Evolutionary conservation across 2,329 filamentous ascomycete genomes (phyloP).

Genomic region (Neofusicoccum sp.): DNA sequence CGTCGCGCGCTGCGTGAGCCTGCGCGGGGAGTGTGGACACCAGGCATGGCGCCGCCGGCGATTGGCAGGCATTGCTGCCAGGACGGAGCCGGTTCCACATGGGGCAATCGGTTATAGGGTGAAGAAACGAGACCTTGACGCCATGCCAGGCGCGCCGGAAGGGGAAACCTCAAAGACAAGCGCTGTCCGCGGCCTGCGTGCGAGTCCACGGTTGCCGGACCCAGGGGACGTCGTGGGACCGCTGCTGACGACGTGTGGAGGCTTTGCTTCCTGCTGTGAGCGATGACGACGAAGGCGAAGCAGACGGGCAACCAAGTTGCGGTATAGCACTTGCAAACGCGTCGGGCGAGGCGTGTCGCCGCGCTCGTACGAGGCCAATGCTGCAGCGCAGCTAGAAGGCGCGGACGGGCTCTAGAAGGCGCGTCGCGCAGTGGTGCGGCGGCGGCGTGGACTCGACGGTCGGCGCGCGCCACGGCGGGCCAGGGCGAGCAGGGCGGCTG

Average conservation of each 20-base stretch:
- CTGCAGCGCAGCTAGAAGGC: background rate
- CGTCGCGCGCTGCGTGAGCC: background rate
- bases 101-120: background rate
- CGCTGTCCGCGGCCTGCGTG: background rate
- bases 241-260: conserved; percentile 6
- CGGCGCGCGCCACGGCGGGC: conserved; percentile 1
- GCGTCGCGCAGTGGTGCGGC: background rate
- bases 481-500: background rate
- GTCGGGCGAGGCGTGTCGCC: background rate
- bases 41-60: background rate
- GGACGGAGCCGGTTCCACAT: background rate
- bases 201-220: background rate
- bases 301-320: background rate
- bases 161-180: background rate
- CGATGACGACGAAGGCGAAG: conserved; percentile 11
- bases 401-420: background rate
- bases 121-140: background rate
- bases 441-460: background rate
- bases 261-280: conserved; percentile 1
- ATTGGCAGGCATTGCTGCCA: background rate
- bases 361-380: conserved; percentile 14
- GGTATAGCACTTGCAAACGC: background rate
- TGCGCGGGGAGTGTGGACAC: background rate
- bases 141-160: background rate
- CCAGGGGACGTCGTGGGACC: background rate